Base-by-base conservation (phyloP, 2,329 filamentous ascomycete genomes). In the Monilinia fructigena region DNA sequence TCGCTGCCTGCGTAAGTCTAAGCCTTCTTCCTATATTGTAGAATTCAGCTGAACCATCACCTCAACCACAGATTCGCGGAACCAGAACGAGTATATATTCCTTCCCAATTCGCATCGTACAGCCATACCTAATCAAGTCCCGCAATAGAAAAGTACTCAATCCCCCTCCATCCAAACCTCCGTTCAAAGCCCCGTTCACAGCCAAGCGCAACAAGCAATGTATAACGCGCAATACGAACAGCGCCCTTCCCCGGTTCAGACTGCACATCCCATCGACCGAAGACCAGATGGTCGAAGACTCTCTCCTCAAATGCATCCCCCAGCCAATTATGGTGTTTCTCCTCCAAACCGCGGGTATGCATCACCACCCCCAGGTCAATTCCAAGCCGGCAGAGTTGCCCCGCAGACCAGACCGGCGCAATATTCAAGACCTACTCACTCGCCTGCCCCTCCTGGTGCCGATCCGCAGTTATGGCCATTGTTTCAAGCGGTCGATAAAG, bases 401-500 rank as follows among this genome's bases (percentile, higher is more conserved):
- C 69, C 73, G 50, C 81, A 84, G 52, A 79, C 80, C 69, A 20
- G 48, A n/a, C 59, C 59, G 10, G 26, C 10, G 26, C 84, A 83
- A 52, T 84, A 87, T 75, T 85, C 86, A 74, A 83, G 87, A 72
- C 85, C 89, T 72, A 86, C 92, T 73, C 85, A 86, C 71, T 86
- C 88, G 72, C 84, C 92, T 69, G 79, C 84, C 70, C 80, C 82
- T 74, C 77, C 81, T 55, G 80, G 80, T 58, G 84, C 87, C 62
- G 89, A 93, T 75, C 84, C 89, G n/a, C 88, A 87, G 0, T 83
- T 99, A 23, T 87, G 92, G 77, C 91, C 91, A 4, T 82, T 98
- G 35, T 99, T 98, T 80, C 85, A 91, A 68, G 92, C 93, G 1
- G 94, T 97, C 18, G 96, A 99, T 79, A 93, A 92, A 75, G 85